Base-by-base conservation (phyloP, 805 yeast species). In the Candida ascalaphidarum region DNA sequence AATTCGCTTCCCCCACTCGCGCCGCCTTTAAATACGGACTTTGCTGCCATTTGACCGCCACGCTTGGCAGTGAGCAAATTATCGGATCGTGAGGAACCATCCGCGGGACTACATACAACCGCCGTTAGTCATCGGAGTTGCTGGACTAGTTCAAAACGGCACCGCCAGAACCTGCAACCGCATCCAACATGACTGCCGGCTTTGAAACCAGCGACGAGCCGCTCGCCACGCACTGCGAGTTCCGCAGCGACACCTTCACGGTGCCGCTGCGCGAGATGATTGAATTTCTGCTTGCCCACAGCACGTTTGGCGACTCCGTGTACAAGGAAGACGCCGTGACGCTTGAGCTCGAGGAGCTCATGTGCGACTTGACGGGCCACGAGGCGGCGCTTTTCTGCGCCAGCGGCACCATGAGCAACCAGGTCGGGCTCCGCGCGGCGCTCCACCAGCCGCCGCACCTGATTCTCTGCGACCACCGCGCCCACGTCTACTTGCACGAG, bases 321-420 rank as follows among this genome's bases (percentile, higher is more conserved):
- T 84, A 84, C 57, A 67, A 73, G 37, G 96, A 88, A 50, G 97
- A 88, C 50, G 55, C 55, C 13, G 74, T 78, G 39, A 83, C 95
- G 14, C 50, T 65, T 17, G 68, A 58, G 13, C 58, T 88, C 25
- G 92, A 86, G 50, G 46, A 54, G 7, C 67, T 68, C 31, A 74
- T 88, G 31, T 80, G 83, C 5, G 56, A 61, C 14, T 41, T 86
- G 31, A 67, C 94, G 5, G 95, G 94, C 11, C 82, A 79, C 42
- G 83, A 77, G 40, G 81, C 84, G 1, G 96, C 82, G 9, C 51
- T 85, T 29, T 88, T 67, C 55, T 84, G 94, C 55, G 84, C 77
- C 13, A 80, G 94, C 14, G 96, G 97, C 25, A 89, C 96, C 5
- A 55, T 88, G 54, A 79, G 95, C 8, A 88, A 88, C 57, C 97